phyloP scores from a whole-genome alignment of 441 rosid genomes.

The Gossypium davidsonii region DNA sequence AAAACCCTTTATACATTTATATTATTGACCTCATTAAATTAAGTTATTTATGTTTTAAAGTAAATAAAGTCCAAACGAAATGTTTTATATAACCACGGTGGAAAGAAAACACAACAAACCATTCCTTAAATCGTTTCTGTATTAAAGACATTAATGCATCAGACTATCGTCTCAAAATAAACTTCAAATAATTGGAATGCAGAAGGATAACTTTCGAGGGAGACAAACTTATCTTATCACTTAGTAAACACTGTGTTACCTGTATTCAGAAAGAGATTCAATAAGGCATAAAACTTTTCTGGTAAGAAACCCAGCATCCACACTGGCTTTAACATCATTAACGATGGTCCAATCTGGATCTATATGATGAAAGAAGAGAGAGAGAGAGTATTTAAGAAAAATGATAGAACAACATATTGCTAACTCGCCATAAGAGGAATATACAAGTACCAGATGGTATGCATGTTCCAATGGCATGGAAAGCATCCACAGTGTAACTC shows the following conservation, averaged over 20 bases:
- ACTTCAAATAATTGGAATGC: background rate
- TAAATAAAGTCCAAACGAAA: background rate
- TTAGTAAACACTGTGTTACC: slow-evolving; percentile 30
- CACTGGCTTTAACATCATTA: slow-evolving; percentile 23
- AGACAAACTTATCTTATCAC: background rate
- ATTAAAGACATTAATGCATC: background rate
- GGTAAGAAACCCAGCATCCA: slow-evolving; percentile 48
- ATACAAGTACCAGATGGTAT: slow-evolving; percentile 47
- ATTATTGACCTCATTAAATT: background rate
- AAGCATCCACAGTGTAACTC: slow-evolving; percentile 47
- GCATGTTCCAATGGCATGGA: slow-evolving; percentile 29
- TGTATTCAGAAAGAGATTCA: slow-evolving; percentile 61
- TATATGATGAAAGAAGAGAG: slow-evolving; percentile 18
- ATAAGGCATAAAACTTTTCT: slow-evolving; percentile 52
- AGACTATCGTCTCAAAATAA: background rate
- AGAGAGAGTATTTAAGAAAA: background rate
- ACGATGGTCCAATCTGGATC: slow-evolving; percentile 41
- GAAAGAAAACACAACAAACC: background rate
- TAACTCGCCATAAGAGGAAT: slow-evolving; percentile 1
- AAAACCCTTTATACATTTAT: background rate
- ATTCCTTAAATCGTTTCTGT: background rate
- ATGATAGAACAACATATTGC: slow-evolving; percentile 1
- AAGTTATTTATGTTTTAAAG: background rate
- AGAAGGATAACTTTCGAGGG: background rate
- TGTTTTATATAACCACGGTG: background rate